Percentiles rank a stretch among this genome's conserved stretches.
phyloP scores from a whole-genome alignment of 139 green algal species.

The Tetradesmus obliquus region DNA sequence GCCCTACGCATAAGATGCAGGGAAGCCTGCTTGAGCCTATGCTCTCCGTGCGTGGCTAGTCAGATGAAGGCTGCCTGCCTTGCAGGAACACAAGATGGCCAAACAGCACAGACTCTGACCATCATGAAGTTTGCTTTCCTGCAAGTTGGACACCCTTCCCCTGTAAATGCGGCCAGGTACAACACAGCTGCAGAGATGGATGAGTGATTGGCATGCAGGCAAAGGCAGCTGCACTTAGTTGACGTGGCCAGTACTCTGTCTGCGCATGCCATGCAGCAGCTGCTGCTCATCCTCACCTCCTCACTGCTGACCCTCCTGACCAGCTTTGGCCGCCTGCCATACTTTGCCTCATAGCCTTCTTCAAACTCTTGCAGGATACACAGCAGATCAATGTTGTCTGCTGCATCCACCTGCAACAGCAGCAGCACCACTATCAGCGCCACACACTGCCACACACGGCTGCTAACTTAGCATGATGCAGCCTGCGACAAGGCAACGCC shows the following conservation, averaged over 20 bases:
- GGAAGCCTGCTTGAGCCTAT: too few species aligned
- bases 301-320: constrained; percentile 41
- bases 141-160: background rate
- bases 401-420: constrained; percentile 68
- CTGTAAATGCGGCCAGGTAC: background rate
- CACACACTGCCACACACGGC: background rate
- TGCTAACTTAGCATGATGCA: background rate
- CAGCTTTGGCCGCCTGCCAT: constrained; percentile 69
- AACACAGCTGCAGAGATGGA: too few species aligned
- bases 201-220: background rate
- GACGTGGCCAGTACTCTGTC: background rate
- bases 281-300: background rate
- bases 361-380: constrained; percentile 77
- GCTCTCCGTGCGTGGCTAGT: too few species aligned
- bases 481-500: background rate
- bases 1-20: too few species aligned
- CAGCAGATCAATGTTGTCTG: constrained; percentile 76
- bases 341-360: constrained; percentile 70
- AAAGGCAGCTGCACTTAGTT: background rate
- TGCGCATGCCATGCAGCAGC: background rate
- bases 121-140: background rate
- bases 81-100: too few species aligned
- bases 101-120: too few species aligned
- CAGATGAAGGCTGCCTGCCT: too few species aligned
- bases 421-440: background rate